phyloP scores from a whole-genome alignment of 768 basidiomycete genomes.

The Mycena metata region DNA sequence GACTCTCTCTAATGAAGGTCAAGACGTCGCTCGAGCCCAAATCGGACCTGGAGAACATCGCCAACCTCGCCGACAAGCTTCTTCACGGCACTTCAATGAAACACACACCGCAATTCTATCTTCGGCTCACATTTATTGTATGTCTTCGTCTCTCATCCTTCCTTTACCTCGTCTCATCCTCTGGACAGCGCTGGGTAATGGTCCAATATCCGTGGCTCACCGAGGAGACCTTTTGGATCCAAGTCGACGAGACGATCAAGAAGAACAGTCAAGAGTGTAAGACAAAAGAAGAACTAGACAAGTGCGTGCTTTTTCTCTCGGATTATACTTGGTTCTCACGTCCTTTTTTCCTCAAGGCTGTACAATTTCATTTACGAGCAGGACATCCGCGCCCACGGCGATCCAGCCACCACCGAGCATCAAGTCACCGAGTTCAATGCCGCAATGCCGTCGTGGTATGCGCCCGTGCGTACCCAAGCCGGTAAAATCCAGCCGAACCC shows the following conservation, averaged over 20 bases:
- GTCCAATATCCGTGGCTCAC: neutral
- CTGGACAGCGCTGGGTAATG: neutral
- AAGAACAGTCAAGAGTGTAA: too few relatives aligned
- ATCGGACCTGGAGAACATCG: neutral
- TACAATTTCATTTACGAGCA: too few relatives aligned
- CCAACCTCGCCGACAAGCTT: neutral
- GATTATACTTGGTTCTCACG: too few relatives aligned
- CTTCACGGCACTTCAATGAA: neutral
- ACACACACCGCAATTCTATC: neutral
- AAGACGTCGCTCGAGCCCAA: neutral
- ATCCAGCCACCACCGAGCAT: too few relatives aligned
- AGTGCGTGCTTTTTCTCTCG: too few relatives aligned
- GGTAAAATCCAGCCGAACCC: too few relatives aligned
- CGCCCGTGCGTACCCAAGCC: too few relatives aligned
- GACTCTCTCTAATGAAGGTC: neutral
- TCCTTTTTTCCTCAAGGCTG: too few relatives aligned
- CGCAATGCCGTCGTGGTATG: too few relatives aligned
- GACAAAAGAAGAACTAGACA: too few relatives aligned
- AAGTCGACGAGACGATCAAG: neutral
- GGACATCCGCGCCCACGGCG: too few relatives aligned
- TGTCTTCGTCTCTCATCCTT: neutral
- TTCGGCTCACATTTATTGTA: constrained; percentile 1
- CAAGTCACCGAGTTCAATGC: too few relatives aligned
- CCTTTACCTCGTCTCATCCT: neutral
- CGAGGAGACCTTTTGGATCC: constrained; percentile 5